Conservation (phyloP, 495 filamentous ascomycete species). For the Amorphotheca resinae region DNA sequence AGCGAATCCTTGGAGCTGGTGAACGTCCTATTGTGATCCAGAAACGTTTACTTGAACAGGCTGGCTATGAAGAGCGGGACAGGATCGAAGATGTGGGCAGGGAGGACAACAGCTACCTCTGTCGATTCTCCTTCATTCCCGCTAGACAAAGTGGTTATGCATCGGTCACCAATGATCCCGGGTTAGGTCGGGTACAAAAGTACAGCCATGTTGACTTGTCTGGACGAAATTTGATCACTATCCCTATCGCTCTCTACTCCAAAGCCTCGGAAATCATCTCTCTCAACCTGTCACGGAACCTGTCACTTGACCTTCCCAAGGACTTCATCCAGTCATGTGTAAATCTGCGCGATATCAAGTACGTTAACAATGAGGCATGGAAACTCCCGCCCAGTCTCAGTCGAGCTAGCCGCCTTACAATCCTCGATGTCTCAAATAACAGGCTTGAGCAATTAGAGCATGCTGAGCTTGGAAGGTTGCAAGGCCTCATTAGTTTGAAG, state of each 20-base stretch:
- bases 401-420: conserved; percentile 67
- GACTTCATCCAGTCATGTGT: conserved; percentile 94
- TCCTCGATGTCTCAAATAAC: conserved; percentile 92
- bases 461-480: conserved; percentile 56
- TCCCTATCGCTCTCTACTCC: conserved; percentile 86
- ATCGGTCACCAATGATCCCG: conserved; percentile 50
- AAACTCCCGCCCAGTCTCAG: conserved; percentile 76
- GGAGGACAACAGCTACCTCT: conserved; percentile 94
- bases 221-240: conserved; percentile 85
- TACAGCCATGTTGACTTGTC: conserved; percentile 87
- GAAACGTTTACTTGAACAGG: conserved; percentile 81
- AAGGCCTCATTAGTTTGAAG: conserved; percentile 77
- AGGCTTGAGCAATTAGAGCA: conserved; percentile 75
- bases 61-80: conserved; percentile 81
- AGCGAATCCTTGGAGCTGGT: conserved; percentile 58
- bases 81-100: conserved; percentile 89
- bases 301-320: conserved; percentile 83
- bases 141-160: conserved; percentile 72
- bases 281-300: conserved; percentile 81
- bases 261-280: conserved; percentile 88
- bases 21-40: conserved; percentile 88
- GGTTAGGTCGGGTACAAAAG: conserved; percentile 68
- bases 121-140: conserved; percentile 88
- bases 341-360: conserved; percentile 90
- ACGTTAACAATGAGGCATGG: conserved; percentile 79